Evolutionary conservation across 345 rosid species (phyloP).

Genomic region (Anacardium occidentale): DNA sequence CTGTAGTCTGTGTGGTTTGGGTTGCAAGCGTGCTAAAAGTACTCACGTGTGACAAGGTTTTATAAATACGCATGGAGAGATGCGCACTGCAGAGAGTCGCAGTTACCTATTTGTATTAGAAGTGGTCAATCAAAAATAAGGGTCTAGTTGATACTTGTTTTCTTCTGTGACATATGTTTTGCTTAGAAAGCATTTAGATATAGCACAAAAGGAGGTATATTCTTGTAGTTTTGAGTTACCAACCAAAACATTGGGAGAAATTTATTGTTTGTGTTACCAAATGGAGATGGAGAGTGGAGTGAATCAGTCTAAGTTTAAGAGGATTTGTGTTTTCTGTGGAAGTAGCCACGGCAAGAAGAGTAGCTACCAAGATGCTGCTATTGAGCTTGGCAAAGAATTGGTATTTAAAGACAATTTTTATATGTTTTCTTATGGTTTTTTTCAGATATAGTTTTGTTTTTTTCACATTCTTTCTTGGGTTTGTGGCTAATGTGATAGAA

Average conservation of each 20-base stretch:
- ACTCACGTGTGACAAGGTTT: conserved; percentile 62
- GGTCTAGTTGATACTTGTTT: conserved; percentile 22
- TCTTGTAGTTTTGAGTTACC: conserved; percentile 16
- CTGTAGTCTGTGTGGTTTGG: conserved; percentile 35
- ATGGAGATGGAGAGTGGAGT: conserved; percentile 52
- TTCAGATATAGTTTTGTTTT: conserved; percentile 2
- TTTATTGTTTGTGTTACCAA: conserved; percentile 5
- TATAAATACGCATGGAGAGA: conserved; percentile 38
- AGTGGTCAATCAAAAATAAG: conserved; percentile 20
- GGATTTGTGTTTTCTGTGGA: conserved; percentile 87
- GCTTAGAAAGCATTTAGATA: conserved; percentile 23
- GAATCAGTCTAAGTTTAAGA: conserved; percentile 55
- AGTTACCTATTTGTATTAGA: not conserved
- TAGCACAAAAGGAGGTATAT: conserved; percentile 9
- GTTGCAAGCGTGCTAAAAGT: conserved; percentile 47
- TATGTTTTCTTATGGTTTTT: not conserved
- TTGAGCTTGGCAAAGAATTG: conserved; percentile 81
- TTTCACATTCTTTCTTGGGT: not conserved
- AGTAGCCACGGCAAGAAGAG: conserved; percentile 84
- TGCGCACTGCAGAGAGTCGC: not conserved
- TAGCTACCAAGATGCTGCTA: conserved; percentile 88
- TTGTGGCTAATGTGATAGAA: conserved; percentile 8
- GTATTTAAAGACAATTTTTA: conserved; percentile 33
- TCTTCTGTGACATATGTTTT: conserved; percentile 4
- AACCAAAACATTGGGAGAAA: not conserved